Evolutionary conservation across 805 yeast genomes (phyloP), one percentile per base, ranked within the genome.

Genomic region (Candida ulmi): DNA sequence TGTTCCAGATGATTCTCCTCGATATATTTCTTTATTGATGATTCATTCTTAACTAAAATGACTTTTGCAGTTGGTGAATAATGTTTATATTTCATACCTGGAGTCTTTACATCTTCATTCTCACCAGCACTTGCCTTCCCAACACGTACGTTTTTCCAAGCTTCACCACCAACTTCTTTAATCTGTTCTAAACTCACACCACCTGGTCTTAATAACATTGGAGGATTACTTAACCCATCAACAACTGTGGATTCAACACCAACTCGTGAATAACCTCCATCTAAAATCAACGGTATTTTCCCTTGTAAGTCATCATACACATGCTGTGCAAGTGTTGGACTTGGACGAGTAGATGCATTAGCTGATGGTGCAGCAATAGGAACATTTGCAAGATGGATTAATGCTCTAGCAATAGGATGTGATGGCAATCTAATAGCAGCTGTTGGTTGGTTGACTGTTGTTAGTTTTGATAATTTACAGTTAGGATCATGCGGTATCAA

Each of bases 331-430:
- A 71, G 54, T 0, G 99, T 93, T 2, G 98, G 96, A 16, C 95
- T 84, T 2, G 99, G 99, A 37, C 88, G 68, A 0, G 99, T 93
- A 2, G 96, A 88, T 2, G 96, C 91, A 61, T 93, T 93, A 2
- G 99, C 99, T 1, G 96, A 87, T 0, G 99, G 99, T 0, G 99
- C 99, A 1, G 99, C 99, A 28, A 93, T 62, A 1, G 99, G 98
- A 2, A 84, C 74, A 48, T 88, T 93, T 39, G 95, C 77, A 11
- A 85, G 53, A 2, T 87, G 84, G 39, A 93, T 88, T 34, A 93
- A 65, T 0, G 98, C 95, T 44, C 99, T 68, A 0, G 98, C 98
- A 1, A 93, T 75, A 1, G 91, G 87, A 60, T 91, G 83, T 5
- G 74, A 65, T 2, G 99, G 99, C 58, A 93, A 72, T 43, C 99